Evolutionary conservation across 2,329 filamentous ascomycete genomes (phyloP).

Genomic region (Trichoderma pleuroti): DNA sequence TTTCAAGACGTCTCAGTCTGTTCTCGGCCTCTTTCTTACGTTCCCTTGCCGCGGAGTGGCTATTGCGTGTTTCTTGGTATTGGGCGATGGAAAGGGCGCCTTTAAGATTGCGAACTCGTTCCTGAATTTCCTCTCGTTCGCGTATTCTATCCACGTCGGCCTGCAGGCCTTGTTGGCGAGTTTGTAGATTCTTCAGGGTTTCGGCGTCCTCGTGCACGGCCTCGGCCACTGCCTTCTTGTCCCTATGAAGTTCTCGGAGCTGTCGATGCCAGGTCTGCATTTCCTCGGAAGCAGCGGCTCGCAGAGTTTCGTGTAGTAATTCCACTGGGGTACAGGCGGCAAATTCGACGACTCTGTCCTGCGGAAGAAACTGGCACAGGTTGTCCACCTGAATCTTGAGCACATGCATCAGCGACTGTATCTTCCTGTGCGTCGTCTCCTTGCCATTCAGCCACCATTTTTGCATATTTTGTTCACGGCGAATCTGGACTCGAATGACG

Average conservation of each 20-base stretch:
- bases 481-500: constrained; percentile 72
- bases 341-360: constrained; percentile 94
- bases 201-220: constrained; percentile 59
- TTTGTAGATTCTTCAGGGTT: constrained; percentile 63
- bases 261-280: constrained; percentile 76
- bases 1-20: constrained; percentile 58
- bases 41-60: constrained; percentile 51
- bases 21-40: constrained; percentile 51
- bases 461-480: constrained; percentile 74
- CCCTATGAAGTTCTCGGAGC: constrained; percentile 66
- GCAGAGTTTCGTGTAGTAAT: constrained; percentile 78
- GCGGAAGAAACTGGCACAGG: constrained; percentile 92
- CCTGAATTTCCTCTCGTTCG: constrained; percentile 67
- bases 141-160: constrained; percentile 79
- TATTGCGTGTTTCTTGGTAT: constrained; percentile 55
- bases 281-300: constrained; percentile 77
- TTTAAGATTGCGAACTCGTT: constrained; percentile 62
- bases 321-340: constrained; percentile 78
- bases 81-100: constrained; percentile 62
- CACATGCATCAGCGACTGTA: constrained; percentile 63
- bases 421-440: constrained; percentile 56
- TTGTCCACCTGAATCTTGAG: constrained; percentile 96
- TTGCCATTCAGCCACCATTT: constrained; percentile 75
- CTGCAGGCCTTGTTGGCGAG: constrained; percentile 69
- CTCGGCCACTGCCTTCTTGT: constrained; percentile 61